These are phyloP conservation scores for Leccinum subtestaceum DNA, from an alignment of 768 basidiomycete species.

Conservation along the genomic window DNA sequence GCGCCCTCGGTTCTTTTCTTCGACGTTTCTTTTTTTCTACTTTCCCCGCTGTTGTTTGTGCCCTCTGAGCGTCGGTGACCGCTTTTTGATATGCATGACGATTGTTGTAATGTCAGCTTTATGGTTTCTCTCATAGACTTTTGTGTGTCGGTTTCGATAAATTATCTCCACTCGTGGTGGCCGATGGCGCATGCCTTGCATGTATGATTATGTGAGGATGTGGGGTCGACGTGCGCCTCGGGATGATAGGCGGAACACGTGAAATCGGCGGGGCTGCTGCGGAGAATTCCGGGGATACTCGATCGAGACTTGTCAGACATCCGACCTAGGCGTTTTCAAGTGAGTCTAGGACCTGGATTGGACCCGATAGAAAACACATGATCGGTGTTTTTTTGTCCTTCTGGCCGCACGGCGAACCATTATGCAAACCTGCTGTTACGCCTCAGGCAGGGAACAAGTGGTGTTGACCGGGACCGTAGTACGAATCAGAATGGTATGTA, in stretches of 20 bases:
- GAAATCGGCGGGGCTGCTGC: background rate
- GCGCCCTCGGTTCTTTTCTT: background rate
- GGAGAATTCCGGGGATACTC: no score
- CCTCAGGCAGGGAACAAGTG: no score
- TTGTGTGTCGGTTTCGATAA: slow-evolving; percentile 9
- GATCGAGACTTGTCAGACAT: no score
- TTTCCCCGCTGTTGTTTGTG: background rate
- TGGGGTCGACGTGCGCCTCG: background rate
- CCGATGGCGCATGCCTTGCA: background rate
- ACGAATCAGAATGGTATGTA: no score
- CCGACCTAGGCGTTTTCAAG: no score
- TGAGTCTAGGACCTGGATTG: no score
- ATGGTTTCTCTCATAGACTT: slow-evolving; percentile 22
- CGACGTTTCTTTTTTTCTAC: background rate
- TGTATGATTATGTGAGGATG: background rate
- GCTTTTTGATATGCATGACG: slow-evolving; percentile 6
- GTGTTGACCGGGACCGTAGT: no score
- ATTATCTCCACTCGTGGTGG: slow-evolving; percentile 1
- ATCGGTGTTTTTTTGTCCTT: no score
- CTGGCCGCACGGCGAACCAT: no score
- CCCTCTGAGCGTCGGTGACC: slow-evolving; percentile 12
- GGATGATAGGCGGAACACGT: background rate
- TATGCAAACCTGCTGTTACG: no score
- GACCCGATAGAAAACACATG: no score
- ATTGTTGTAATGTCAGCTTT: slow-evolving; percentile 25